These are phyloP conservation scores for Marasmius sp. DNA, from an alignment of 1,284 basidiomycete species.

Conservation along the genomic window DNA sequence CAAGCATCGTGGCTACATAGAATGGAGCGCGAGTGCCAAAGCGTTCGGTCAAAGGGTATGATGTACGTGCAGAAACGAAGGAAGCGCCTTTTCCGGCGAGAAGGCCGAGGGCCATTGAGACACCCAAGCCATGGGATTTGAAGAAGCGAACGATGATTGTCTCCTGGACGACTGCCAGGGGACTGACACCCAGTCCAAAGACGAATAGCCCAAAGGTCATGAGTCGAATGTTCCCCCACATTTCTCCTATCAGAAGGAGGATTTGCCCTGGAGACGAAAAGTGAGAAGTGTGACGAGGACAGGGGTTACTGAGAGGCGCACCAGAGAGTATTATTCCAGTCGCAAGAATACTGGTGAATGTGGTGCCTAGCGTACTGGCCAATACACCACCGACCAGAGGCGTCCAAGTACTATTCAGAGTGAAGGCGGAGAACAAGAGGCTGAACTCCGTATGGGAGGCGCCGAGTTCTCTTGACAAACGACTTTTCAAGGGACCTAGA, in stretches of 20 bases:
- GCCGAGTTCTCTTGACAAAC: slow-evolving; percentile 69
- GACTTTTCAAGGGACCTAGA: slow-evolving; percentile 73
- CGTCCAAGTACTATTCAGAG: slow-evolving; percentile 80
- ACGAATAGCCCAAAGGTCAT: slow-evolving; percentile 75
- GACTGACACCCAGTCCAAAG: slow-evolving; percentile 78
- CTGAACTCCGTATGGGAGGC: slow-evolving; percentile 78
- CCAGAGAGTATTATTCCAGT: slow-evolving; percentile 71
- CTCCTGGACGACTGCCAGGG: slow-evolving; percentile 75
- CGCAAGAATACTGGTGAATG: slow-evolving; percentile 66
- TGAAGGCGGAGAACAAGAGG: slow-evolving; percentile 72
- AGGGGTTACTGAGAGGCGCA: slow-evolving; percentile 22
- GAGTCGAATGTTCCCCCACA: slow-evolving; percentile 52
- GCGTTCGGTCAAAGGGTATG: slow-evolving; percentile 71
- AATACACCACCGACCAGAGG: slow-evolving; percentile 71
- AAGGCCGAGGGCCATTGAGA: slow-evolving; percentile 77
- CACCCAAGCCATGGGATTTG: slow-evolving; percentile 71
- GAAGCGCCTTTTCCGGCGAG: slow-evolving; percentile 77
- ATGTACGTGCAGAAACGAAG: slow-evolving; percentile 71
- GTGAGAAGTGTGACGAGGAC: slow-evolving; percentile 4
- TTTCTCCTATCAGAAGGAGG: slow-evolving; percentile 63
- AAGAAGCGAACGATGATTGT: slow-evolving; percentile 82
- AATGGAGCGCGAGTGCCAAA: slow-evolving; percentile 75
- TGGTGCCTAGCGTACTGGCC: slow-evolving; percentile 68
- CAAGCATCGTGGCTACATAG: slow-evolving; percentile 63
- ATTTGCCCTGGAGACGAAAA: slow-evolving; percentile 48